Conservation (phyloP, 441 rosid genomes). For the Dalechampia spathulata region DNA sequence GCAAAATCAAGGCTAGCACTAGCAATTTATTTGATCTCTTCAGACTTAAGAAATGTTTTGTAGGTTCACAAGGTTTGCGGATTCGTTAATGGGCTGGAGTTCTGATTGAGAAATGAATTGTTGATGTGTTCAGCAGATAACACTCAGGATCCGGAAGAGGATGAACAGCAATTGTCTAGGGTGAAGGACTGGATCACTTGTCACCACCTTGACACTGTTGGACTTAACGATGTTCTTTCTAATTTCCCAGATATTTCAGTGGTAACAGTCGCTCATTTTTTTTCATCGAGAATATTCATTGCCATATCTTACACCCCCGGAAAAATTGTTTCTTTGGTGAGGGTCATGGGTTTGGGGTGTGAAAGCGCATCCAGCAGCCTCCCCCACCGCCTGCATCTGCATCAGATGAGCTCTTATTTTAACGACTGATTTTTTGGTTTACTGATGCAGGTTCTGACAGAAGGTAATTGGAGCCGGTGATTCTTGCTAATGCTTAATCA, state of each 20-base stretch:
- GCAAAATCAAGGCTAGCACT: neutral
- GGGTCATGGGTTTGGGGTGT: too few relatives aligned
- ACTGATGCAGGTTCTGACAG: conserved; percentile 60
- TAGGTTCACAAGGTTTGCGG: neutral
- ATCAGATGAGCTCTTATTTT: neutral
- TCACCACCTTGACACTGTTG: conserved; percentile 44
- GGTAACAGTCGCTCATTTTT: conserved; percentile 28
- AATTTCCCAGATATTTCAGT: conserved; percentile 75
- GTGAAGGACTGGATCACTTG: conserved; percentile 74
- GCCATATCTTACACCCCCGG: too few relatives aligned
- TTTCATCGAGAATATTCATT: neutral
- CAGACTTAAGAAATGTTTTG: neutral
- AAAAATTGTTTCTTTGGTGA: too few relatives aligned
- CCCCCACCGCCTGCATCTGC: neutral
- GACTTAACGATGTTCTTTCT: conserved; percentile 67
- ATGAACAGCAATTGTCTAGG: conserved; percentile 66
- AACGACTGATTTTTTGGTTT: conserved; percentile 7
- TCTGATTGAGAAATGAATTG: conserved; percentile 8
- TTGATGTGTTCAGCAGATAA: conserved; percentile 35
- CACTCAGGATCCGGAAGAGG: conserved; percentile 82
- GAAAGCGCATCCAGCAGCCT: too few relatives aligned
- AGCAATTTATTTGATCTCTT: neutral
- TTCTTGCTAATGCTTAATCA: conserved; percentile 12
- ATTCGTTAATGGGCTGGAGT: too few relatives aligned
- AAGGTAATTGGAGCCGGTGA: conserved; percentile 42